These are phyloP conservation scores for Termitomyces bulborhizus DNA, from an alignment of 768 basidiomycete species.

Conservation along the genomic window DNA sequence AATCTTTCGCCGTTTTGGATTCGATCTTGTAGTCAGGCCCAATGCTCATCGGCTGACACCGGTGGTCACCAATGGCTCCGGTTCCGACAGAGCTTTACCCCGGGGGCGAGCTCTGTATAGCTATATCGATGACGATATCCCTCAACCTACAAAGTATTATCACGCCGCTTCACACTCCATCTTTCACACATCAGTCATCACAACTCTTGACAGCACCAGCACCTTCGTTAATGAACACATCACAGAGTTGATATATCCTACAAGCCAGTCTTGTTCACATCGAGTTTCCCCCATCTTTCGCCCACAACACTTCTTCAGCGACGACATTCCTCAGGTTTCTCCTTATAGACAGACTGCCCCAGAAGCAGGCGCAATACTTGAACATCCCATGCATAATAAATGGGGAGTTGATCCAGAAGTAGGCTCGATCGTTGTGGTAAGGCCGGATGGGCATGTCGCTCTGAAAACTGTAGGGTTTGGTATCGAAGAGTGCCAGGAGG, in stretches of 20 bases:
- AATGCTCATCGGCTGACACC: background rate
- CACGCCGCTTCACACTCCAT: conserved; percentile 10
- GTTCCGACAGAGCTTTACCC: background rate
- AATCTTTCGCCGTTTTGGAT: conserved; percentile 10
- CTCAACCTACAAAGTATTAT: conserved; percentile 9
- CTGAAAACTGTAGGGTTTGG: conserved; percentile 9
- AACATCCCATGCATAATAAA: conserved; percentile 13
- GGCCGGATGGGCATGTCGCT: conserved; percentile 11
- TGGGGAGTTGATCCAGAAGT: conserved; percentile 10
- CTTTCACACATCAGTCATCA: conserved; percentile 9
- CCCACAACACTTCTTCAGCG: conserved; percentile 12
- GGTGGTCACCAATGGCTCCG: background rate
- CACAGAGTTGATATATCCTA: conserved; percentile 9
- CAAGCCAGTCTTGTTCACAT: background rate
- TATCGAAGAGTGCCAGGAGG: conserved; percentile 9
- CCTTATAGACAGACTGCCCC: conserved; percentile 12
- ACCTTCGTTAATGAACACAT: conserved; percentile 6
- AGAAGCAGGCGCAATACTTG: conserved; percentile 11
- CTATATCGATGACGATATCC: conserved; percentile 13
- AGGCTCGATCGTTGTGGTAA: conserved; percentile 11
- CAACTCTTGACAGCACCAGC: conserved; percentile 8
- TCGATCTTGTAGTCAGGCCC: background rate
- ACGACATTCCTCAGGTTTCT: conserved; percentile 12
- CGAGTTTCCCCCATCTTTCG: conserved; percentile 10
- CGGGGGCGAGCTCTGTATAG: conserved; percentile 7